Evolutionary conservation across 2,329 filamentous ascomycete genomes (phyloP).

Genomic region (Paracorniculantispora psalliotae): DNA sequence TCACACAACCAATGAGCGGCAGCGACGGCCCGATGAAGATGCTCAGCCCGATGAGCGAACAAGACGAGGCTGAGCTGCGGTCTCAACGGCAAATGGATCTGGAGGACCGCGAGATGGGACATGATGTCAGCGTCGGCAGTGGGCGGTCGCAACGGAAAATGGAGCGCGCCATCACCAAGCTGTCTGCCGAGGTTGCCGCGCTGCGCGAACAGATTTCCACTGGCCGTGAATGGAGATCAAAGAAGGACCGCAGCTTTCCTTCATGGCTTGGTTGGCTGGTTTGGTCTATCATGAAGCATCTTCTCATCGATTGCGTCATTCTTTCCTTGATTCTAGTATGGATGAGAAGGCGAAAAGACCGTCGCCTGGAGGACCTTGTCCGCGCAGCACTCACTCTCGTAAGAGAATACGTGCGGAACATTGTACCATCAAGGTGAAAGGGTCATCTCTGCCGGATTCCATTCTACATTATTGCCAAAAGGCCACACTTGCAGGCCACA

Average conservation of each 20-base stretch:
- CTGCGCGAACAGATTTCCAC: constrained; percentile 84
- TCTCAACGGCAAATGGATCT: constrained; percentile 44
- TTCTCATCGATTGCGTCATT: constrained; percentile 65
- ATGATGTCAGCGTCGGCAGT: constrained; percentile 25
- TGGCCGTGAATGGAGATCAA: constrained; percentile 64
- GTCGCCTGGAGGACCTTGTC: constrained; percentile 68
- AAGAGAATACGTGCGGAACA: constrained; percentile 54
- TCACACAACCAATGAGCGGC: constrained; percentile 43
- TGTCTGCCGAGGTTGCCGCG: constrained; percentile 89
- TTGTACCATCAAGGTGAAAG: constrained; percentile 53
- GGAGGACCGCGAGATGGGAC: constrained; percentile 40
- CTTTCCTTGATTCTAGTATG: constrained; percentile 63
- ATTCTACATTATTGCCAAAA: background rate
- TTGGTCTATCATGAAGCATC: constrained; percentile 67
- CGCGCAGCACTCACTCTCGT: constrained; percentile 54
- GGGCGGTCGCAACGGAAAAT: constrained; percentile 74
- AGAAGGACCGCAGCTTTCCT: constrained; percentile 58
- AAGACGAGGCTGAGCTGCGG: constrained; percentile 60
- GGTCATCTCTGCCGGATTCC: too few relatives aligned
- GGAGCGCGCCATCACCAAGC: constrained; percentile 78
- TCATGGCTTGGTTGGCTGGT: constrained; percentile 68
- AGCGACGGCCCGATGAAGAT: constrained; percentile 60
- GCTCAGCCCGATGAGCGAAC: constrained; percentile 80
- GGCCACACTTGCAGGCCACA: too few relatives aligned
- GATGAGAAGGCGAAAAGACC: constrained; percentile 67